Conservation (phyloP, 805 yeast genomes). For the Nakazawaea siamensis region DNA sequence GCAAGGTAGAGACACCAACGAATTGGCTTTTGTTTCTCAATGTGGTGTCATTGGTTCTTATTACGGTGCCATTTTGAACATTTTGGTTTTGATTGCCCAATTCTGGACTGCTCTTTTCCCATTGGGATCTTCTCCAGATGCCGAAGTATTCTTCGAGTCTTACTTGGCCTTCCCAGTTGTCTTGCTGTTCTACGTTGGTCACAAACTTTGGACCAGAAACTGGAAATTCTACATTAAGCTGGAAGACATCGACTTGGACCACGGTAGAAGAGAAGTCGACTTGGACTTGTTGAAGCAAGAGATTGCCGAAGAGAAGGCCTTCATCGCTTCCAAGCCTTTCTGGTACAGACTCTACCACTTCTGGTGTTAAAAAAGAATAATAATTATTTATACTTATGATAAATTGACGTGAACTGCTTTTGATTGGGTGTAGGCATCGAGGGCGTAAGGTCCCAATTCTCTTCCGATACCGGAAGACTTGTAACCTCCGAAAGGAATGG, state of each 20-base stretch:
- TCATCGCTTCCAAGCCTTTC: slow-evolving; percentile 34
- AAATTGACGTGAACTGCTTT: slow-evolving; percentile 58
- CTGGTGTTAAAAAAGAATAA: slow-evolving; percentile 37
- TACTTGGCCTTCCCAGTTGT: slow-evolving; percentile 62
- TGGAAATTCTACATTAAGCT: slow-evolving; percentile 36
- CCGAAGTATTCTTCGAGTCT: slow-evolving; percentile 52
- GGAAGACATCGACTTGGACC: slow-evolving; percentile 47
- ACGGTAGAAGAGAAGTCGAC: slow-evolving; percentile 57
- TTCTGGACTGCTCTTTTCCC: slow-evolving; percentile 83
- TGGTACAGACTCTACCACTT: slow-evolving; percentile 43
- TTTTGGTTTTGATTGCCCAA: slow-evolving; percentile 61
- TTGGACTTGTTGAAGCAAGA: slow-evolving; percentile 49
- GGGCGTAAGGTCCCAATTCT: slow-evolving; percentile 61
- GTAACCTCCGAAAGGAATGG: slow-evolving; percentile 51
- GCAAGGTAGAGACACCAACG: slow-evolving; percentile 64
- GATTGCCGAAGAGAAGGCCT: slow-evolving; percentile 47
- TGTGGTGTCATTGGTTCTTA: slow-evolving; percentile 62
- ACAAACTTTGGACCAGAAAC: slow-evolving; percentile 31
- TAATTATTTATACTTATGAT: background rate
- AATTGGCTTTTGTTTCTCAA: slow-evolving; percentile 59
- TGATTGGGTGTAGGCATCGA: slow-evolving; percentile 59
- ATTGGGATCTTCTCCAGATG: slow-evolving; percentile 40
- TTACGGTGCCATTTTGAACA: slow-evolving; percentile 50
- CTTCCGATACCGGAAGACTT: slow-evolving; percentile 50
- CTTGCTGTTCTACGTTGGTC: slow-evolving; percentile 30